phyloP scores from a whole-genome alignment of 176 grass and related monocot genomes.

The Avena eriantha region DNA sequence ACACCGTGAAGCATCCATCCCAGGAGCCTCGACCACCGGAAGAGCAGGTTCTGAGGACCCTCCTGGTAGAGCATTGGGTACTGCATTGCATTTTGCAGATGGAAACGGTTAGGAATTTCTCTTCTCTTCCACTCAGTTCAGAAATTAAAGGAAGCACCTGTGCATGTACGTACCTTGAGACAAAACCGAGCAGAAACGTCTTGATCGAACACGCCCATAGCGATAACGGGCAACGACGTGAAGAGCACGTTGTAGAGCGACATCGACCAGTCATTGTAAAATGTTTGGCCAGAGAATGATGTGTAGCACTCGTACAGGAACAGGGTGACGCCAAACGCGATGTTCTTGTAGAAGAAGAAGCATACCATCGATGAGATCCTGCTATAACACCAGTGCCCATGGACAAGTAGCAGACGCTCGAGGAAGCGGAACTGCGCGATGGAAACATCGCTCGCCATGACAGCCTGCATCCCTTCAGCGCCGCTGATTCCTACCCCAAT shows the following conservation, averaged over 20 bases:
- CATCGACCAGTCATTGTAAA: slow-evolving; percentile 83
- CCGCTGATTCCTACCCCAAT: slow-evolving; percentile 96
- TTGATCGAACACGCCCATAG: slow-evolving; percentile 88
- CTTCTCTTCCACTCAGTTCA: not conserved
- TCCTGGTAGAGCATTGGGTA: slow-evolving; percentile 97
- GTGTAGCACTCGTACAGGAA: slow-evolving; percentile 81
- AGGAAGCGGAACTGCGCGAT: slow-evolving; percentile 95
- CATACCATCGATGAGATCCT: slow-evolving; percentile 98
- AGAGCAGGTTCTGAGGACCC: slow-evolving; percentile 78
- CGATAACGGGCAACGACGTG: slow-evolving; percentile 84
- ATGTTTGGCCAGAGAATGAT: slow-evolving; percentile 65
- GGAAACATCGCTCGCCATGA: slow-evolving; percentile 95
- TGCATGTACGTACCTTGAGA: slow-evolving; percentile 56
- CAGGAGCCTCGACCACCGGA: slow-evolving; percentile 74
- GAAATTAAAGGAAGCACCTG: not conserved
- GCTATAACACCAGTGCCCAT: slow-evolving; percentile 97
- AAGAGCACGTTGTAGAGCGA: slow-evolving; percentile 73
- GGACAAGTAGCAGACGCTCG: slow-evolving; percentile 83
- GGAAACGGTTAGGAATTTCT: not conserved
- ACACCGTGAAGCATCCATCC: slow-evolving; percentile 80
- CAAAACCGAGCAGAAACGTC: slow-evolving; percentile 86
- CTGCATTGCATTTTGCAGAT: slow-evolving; percentile 38
- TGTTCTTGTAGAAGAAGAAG: slow-evolving; percentile 98
- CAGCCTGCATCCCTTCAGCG: slow-evolving; percentile 98
- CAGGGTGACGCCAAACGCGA: slow-evolving; percentile 77